These are phyloP conservation scores for Backusella tuberculispora DNA, from an alignment of 192 early-diverging fungal genomes.

Conservation along the genomic window DNA sequence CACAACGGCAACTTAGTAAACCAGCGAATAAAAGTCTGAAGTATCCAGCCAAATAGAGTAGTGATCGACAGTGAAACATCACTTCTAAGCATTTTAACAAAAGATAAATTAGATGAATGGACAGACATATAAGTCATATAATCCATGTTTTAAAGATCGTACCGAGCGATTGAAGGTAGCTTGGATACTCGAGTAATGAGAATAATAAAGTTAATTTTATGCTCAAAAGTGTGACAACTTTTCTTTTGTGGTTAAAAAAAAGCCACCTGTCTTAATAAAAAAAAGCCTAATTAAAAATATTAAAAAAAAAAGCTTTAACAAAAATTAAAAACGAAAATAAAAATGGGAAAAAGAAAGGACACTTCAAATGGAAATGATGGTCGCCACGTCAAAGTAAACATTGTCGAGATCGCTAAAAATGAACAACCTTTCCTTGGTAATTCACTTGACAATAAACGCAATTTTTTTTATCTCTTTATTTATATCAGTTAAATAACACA, in stretches of 20 bases:
- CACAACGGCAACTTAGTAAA: too few relatives aligned
- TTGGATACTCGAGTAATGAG: too few relatives aligned
- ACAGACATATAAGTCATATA: too few relatives aligned
- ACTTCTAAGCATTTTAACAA: too few relatives aligned
- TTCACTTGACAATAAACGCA: neutral
- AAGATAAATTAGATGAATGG: too few relatives aligned
- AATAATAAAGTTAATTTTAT: neutral
- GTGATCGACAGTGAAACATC: too few relatives aligned
- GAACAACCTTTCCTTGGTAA: conserved; percentile 19
- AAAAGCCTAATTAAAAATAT: neutral
- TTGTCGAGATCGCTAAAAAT: neutral
- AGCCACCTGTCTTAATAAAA: conserved; percentile 19
- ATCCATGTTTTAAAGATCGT: too few relatives aligned
- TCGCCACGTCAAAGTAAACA: conserved; percentile 14
- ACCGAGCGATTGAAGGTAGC: too few relatives aligned
- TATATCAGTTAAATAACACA: neutral
- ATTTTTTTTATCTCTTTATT: neutral
- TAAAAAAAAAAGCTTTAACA: neutral
- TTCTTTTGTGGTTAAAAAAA: neutral
- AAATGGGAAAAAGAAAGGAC: conserved; percentile 20
- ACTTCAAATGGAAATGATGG: neutral
- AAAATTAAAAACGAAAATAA: neutral
- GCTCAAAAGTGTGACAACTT: conserved; percentile 4
- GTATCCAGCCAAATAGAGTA: too few relatives aligned
- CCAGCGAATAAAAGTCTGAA: too few relatives aligned